phyloP scores from a whole-genome alignment of 306 rosid genomes.

The Nissolia schottii region DNA sequence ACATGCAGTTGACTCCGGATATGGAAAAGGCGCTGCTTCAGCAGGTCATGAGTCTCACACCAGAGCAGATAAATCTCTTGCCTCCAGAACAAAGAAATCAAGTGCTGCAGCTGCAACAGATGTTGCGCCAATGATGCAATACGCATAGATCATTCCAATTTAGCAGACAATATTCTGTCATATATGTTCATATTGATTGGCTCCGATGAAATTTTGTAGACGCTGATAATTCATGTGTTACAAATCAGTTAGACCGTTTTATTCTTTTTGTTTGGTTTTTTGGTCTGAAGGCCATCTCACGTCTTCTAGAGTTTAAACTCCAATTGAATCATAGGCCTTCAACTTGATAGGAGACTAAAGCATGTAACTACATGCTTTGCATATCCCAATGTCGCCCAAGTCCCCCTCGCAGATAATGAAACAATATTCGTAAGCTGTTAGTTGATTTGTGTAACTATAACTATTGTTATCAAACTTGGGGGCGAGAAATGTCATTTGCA shows the following conservation, averaged over 20 bases:
- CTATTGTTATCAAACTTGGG: too few species aligned
- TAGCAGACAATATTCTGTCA: slow-evolving; percentile 13
- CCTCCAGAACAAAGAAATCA: slow-evolving; percentile 96
- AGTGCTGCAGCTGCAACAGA: slow-evolving; percentile 90
- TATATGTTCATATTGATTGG: not conserved
- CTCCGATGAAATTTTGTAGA: slow-evolving; percentile 5
- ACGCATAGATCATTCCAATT: slow-evolving; percentile 12
- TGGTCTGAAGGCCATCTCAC: too few species aligned
- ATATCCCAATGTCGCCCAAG: too few species aligned
- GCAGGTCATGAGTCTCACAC: slow-evolving; percentile 97
- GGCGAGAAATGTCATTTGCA: not conserved
- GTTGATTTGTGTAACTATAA: too few species aligned
- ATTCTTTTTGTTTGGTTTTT: too few species aligned
- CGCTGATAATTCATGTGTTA: slow-evolving; percentile 16
- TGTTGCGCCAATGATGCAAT: slow-evolving; percentile 70
- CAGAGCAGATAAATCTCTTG: slow-evolving; percentile 71
- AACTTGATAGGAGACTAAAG: too few species aligned
- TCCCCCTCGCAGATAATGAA: too few species aligned
- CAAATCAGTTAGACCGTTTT: slow-evolving; percentile 7
- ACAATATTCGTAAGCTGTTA: too few species aligned
- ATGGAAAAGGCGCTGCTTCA: slow-evolving; percentile 95
- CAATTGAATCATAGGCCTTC: not conserved
- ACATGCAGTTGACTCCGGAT: slow-evolving; percentile 72
- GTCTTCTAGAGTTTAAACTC: not conserved
- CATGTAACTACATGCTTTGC: too few species aligned